Conservation (phyloP, 768 basidiomycete genomes). For the Royoungia palumana region DNA sequence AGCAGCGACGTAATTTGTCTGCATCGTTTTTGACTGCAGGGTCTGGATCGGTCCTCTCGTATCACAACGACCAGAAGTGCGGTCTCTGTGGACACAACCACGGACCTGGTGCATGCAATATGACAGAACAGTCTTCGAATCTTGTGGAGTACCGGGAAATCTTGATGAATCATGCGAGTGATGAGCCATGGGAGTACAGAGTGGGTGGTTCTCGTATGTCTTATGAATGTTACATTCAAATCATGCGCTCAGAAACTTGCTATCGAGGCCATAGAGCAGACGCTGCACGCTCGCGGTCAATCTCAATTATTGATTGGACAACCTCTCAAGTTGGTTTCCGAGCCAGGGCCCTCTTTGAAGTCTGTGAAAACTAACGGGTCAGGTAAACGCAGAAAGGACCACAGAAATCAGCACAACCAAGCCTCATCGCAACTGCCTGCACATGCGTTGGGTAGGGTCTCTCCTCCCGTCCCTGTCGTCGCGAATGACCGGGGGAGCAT, state of each 20-base stretch:
- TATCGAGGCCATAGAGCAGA: slow-evolving; percentile 65
- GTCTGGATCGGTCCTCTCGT: neutral
- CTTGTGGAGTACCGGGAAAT: slow-evolving; percentile 68
- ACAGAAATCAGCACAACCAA: neutral
- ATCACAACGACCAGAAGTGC: slow-evolving; percentile 36
- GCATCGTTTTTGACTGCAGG: slow-evolving; percentile 4
- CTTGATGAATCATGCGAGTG: slow-evolving; percentile 57
- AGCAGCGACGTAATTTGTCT: slow-evolving; percentile 1
- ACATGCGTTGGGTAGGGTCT: neutral
- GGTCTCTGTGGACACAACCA: slow-evolving; percentile 61
- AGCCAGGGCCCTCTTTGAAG: slow-evolving; percentile 16
- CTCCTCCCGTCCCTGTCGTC: neutral
- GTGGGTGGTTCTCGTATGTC: slow-evolving; percentile 37
- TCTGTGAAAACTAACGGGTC: slow-evolving; percentile 11
- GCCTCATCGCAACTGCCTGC: slow-evolving; percentile 3
- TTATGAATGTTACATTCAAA: slow-evolving; percentile 3
- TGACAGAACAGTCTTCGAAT: slow-evolving; percentile 65
- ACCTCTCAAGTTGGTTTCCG: slow-evolving; percentile 54
- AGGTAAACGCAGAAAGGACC: neutral
- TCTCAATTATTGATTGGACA: slow-evolving; percentile 57
- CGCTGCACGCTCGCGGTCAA: slow-evolving; percentile 54
- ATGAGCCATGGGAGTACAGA: slow-evolving; percentile 63
- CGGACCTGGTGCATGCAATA: slow-evolving; percentile 49
- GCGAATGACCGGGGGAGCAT: neutral
- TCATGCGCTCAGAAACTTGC: slow-evolving; percentile 50